Evolutionary conservation across 2,329 filamentous ascomycete genomes (phyloP).

Genomic region (Calonectria pteridis): DNA sequence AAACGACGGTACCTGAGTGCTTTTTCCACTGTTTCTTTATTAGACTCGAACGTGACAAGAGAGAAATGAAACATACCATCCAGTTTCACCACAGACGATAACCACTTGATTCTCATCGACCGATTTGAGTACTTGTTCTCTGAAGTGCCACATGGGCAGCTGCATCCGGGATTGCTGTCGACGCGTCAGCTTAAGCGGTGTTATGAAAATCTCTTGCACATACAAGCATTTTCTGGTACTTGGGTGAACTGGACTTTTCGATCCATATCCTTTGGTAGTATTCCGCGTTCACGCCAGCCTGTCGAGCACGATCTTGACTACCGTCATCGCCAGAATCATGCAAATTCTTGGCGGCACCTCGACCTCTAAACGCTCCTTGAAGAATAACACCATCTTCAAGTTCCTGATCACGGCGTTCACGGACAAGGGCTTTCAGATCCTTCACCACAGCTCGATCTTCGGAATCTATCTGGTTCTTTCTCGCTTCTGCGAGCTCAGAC

Average conservation of each 20-base stretch:
- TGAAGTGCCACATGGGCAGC: conserved; percentile 91
- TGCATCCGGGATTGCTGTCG: conserved; percentile 74
- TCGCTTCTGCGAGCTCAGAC: conserved; percentile 79
- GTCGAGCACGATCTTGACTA: conserved; percentile 58
- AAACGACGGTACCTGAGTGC: conserved; percentile 96
- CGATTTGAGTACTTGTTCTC: conserved; percentile 79
- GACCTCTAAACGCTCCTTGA: conserved; percentile 79
- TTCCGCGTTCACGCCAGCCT: conserved; percentile 56
- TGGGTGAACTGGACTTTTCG: conserved; percentile 66
- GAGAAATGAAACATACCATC: conserved; percentile 66
- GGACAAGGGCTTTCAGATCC: conserved; percentile 77
- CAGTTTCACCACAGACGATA: conserved; percentile 96
- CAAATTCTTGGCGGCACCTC: conserved; percentile 60
- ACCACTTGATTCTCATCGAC: conserved; percentile 87
- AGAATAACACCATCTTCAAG: conserved; percentile 81
- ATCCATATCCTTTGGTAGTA: conserved; percentile 70
- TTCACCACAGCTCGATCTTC: conserved; percentile 77
- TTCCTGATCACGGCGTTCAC: conserved; percentile 76
- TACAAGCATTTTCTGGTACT: conserved; percentile 84
- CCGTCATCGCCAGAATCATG: conserved; percentile 64
- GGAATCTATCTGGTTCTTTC: conserved; percentile 77
- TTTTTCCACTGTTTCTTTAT: conserved; percentile 77
- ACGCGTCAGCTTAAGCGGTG: conserved; percentile 24
- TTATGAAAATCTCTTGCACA: conserved; percentile 40
- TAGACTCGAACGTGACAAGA: conserved; percentile 29